Conservation (phyloP, 2,329 filamentous ascomycete genomes). For the Phaeoacremonium minimum region DNA sequence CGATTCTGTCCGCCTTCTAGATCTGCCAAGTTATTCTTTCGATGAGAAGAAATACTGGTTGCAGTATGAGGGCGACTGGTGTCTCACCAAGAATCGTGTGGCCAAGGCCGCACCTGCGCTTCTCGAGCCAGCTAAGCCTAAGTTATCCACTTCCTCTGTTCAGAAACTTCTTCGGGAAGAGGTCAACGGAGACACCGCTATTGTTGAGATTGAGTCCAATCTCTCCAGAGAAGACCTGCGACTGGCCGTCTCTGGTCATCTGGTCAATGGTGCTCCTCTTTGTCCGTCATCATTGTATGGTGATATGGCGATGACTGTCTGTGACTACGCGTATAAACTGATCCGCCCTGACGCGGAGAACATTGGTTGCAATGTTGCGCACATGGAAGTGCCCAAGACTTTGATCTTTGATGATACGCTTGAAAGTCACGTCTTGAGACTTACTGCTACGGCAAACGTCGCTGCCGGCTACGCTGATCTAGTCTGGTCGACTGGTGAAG, state of each 20-base stretch:
- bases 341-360: constrained; percentile 50
- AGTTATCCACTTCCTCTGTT: constrained; percentile 61
- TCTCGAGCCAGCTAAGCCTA: constrained; percentile 40
- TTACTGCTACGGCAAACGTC: constrained; percentile 56
- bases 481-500: constrained; percentile 55
- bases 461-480: constrained; percentile 50
- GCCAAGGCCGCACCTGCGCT: constrained; percentile 22
- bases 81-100: constrained; percentile 63
- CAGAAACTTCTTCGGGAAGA: constrained; percentile 61
- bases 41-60: constrained; percentile 71
- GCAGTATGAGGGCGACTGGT: constrained; percentile 65
- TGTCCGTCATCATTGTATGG: constrained; percentile 56
- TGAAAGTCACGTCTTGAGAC: constrained; percentile 53
- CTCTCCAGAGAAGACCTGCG: constrained; percentile 60
- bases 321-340: constrained; percentile 64
- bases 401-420: constrained; percentile 51
- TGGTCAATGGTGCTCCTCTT: constrained; percentile 62
- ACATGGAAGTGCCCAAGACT: constrained; percentile 67
- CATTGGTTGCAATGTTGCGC: constrained; percentile 58
- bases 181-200: constrained; percentile 53
- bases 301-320: constrained; percentile 47
- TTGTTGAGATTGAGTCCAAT: constrained; percentile 62
- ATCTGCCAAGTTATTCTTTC: constrained; percentile 66
- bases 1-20: constrained; percentile 41
- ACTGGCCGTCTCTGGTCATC: constrained; percentile 56